A percentile compares a stretch with the other conserved stretches of the same genome.
Evolutionary conservation across 768 basidiomycete genomes (phyloP).

Genomic region (Tylopilus felleus): DNA sequence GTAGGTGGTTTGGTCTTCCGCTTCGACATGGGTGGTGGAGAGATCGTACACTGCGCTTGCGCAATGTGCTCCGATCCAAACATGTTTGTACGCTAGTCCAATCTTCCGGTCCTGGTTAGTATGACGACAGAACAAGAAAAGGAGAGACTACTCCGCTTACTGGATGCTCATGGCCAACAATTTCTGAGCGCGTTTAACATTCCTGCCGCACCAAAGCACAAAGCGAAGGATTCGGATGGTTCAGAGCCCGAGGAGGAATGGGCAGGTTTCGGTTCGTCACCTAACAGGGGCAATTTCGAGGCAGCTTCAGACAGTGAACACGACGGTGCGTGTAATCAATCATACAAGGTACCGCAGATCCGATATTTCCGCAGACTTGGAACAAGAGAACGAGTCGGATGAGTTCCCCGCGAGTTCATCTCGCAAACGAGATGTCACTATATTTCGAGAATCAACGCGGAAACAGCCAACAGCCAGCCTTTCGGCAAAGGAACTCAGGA

Average conservation of each 20-base stretch:
- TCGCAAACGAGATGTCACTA: conserved; percentile 45
- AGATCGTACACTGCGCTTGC: no score
- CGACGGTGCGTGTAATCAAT: conserved; percentile 17
- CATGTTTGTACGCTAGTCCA: not conserved
- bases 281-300: not conserved
- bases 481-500: conserved; percentile 45
- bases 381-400: conserved; percentile 41
- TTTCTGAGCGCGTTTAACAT: conserved; percentile 43
- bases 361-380: conserved; percentile 30
- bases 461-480: conserved; percentile 15
- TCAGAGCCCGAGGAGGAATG: conserved; percentile 39
- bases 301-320: conserved; percentile 14
- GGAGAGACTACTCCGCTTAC: conserved; percentile 35
- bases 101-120: not conserved
- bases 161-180: conserved; percentile 45
- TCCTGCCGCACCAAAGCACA: conserved; percentile 16
- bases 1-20: conserved; percentile 19
- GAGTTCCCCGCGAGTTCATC: conserved; percentile 38
- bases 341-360: not conserved
- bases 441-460: conserved; percentile 47
- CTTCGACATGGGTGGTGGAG: conserved; percentile 31
- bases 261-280: conserved; percentile 33
- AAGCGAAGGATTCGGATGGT: conserved; percentile 11
- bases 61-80: not conserved
- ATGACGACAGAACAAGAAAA: conserved; percentile 21